Base-by-base conservation (phyloP, 805 yeast genomes). In the Saturnispora kantuleensis region DNA sequence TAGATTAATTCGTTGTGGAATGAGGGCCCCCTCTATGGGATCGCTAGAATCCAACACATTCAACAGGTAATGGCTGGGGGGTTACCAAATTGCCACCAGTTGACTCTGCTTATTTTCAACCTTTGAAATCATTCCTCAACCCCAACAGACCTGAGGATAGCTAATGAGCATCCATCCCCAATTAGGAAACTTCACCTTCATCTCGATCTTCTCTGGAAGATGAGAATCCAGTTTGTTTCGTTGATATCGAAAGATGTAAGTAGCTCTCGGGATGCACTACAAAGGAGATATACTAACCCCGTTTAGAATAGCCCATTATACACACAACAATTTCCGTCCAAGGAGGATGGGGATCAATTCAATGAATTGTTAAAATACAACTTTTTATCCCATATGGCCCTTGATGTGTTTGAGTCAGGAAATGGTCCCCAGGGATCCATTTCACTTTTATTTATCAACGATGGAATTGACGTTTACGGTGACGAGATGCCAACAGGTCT, bases 361-460 rank as follows among this genome's bases (percentile, higher is more conserved):
- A 71, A 76, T 51, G 68, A 67, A 47, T 62, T 74, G 44, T 62
- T 81, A 29, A 77, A 80, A 52, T 80, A 77, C 63, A 79, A 82
- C 54, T 81, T 81, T 52, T 64, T 82, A 29, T 74, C 85, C n/a
- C 86, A 82, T 56, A 81, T 82, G 82, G 78, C 87, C 5, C 63
- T 82, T 18, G 89, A 82, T 58, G 72, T 80, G 16, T 79, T 82
- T 54, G 68, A 78, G 31, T 74, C 83, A 2, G 68, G 73, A 21
- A 4, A 21, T 21, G 26, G 26, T 5, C 26, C 26, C 26, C 26
- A 21, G 26, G 26, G 26, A 21, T 21, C 26, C 2, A 21, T 21
- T 21, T 21, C 26, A 4, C 26, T 82, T 26, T 62, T 82, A 31
- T 79, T 81, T 57, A 73, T 79, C 3, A 84, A 82, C 49, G 87